Conservation (phyloP, 2,329 filamentous ascomycete genomes). For the Colletotrichum shisoi region DNA sequence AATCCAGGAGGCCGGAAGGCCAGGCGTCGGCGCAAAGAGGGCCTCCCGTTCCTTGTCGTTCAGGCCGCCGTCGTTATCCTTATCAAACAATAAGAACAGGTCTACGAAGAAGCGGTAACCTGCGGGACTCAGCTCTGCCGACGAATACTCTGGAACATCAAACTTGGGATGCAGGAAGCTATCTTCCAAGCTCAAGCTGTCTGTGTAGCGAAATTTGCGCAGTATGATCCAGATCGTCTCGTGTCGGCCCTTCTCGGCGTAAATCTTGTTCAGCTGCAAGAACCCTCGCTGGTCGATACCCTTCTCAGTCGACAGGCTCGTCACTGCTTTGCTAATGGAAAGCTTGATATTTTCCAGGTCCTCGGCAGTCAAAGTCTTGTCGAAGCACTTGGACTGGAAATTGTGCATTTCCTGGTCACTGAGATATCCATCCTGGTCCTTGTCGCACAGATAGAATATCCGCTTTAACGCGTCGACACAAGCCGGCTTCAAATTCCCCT, state of each 20-base stretch:
- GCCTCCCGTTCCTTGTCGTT: slow-evolving; percentile 85
- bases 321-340: slow-evolving; percentile 75
- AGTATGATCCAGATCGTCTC: slow-evolving; percentile 99
- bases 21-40: slow-evolving; percentile 91
- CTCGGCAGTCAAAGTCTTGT: slow-evolving; percentile 79
- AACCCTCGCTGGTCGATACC: slow-evolving; percentile 88
- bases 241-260: slow-evolving; percentile 95
- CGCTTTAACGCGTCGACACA: slow-evolving; percentile 85
- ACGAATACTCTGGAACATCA: slow-evolving; percentile 90
- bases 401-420: slow-evolving; percentile 90
- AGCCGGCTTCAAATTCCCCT: slow-evolving; percentile 84
- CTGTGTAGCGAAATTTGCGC: slow-evolving; percentile 93
- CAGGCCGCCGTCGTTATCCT: slow-evolving; percentile 94
- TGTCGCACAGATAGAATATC: slow-evolving; percentile 95
- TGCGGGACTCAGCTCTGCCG: slow-evolving; percentile 89
- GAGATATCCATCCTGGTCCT: slow-evolving; percentile 91
- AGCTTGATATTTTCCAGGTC: slow-evolving; percentile 92
- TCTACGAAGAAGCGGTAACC: slow-evolving; percentile 99
- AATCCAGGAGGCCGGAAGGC: slow-evolving; percentile 83
- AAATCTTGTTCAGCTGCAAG: slow-evolving; percentile 90
- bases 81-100: slow-evolving; percentile 91
- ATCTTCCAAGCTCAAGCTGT: slow-evolving; percentile 90
- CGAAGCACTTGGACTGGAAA: slow-evolving; percentile 92
- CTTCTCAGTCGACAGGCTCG: slow-evolving; percentile 67
- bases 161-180: slow-evolving; percentile 92